Evolutionary conservation across 805 yeast genomes (phyloP).

Genomic region (Yarrowia sp.): DNA sequence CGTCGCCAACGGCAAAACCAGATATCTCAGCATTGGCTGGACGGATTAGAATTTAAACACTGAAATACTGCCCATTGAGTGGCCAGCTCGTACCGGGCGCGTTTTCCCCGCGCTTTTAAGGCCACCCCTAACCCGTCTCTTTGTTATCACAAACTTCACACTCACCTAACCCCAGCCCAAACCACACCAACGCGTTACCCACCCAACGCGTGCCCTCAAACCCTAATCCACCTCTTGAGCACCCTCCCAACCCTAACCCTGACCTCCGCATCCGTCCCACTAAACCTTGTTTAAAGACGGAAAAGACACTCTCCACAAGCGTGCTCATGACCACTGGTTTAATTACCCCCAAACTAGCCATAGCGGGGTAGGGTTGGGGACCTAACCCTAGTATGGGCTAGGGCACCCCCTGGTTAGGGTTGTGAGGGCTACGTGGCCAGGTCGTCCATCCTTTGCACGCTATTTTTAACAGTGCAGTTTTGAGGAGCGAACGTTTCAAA

Average conservation of each 20-base stretch:
- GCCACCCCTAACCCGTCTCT: background rate
- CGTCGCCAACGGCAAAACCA: background rate
- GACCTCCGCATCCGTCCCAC: conserved; percentile 18
- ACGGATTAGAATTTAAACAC: too few relatives aligned
- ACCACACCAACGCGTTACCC: conserved; percentile 11
- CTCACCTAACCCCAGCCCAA: background rate
- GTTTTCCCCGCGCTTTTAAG: background rate
- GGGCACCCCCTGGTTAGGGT: too few relatives aligned
- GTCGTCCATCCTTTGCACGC: too few relatives aligned
- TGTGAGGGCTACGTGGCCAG: too few relatives aligned
- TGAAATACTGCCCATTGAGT: background rate
- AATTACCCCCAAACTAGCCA: background rate
- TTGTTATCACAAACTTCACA: background rate
- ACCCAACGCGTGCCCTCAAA: background rate
- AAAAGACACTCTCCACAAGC: conserved; percentile 4
- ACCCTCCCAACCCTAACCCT: background rate
- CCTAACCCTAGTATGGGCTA: too few relatives aligned
- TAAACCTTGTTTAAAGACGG: background rate
- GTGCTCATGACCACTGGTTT: background rate
- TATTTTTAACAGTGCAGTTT: conserved; percentile 10
- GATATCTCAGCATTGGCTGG: too few relatives aligned
- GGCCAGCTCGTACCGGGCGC: too few relatives aligned
- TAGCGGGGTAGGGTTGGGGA: background rate
- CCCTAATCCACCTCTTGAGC: background rate
- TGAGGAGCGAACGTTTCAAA: conserved; percentile 21